These are phyloP conservation scores for Avena eriantha DNA, from an alignment of 176 grass and related monocot genomes.

Conservation along the genomic window DNA sequence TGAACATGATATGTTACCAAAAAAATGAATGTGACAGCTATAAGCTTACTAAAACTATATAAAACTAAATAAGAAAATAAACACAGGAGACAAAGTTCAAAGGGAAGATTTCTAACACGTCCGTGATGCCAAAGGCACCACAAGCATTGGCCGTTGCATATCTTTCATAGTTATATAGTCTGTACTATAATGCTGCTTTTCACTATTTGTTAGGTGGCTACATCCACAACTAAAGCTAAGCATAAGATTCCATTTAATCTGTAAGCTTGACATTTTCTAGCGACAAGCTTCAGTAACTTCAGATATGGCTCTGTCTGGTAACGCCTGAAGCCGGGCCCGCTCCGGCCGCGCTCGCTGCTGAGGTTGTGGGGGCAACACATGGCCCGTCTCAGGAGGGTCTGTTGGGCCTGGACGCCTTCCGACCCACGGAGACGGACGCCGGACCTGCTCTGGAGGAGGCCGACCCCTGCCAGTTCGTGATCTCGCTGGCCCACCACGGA, in stretches of 20 bases:
- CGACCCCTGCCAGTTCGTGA: no score
- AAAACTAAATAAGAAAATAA: slow-evolving; percentile 31
- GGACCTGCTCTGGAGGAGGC: no score
- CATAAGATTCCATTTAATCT: slow-evolving; percentile 31
- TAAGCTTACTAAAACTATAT: neutral
- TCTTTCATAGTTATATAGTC: neutral
- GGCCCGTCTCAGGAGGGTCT: no score
- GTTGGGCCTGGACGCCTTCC: no score
- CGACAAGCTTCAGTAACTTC: slow-evolving; percentile 19
- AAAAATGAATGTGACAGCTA: slow-evolving; percentile 31
- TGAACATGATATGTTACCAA: slow-evolving; percentile 11
- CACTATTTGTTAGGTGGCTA: slow-evolving; percentile 29
- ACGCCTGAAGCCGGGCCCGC: no score
- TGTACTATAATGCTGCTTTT: slow-evolving; percentile 3
- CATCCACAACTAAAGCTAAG: slow-evolving; percentile 39
- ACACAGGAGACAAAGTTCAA: neutral
- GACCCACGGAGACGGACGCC: no score
- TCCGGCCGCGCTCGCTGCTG: no score
- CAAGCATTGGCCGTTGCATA: slow-evolving; percentile 32
- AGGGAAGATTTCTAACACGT: slow-evolving; percentile 21
- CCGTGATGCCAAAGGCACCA: slow-evolving; percentile 45
- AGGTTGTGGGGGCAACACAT: no score
- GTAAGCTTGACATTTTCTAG: slow-evolving; percentile 28
- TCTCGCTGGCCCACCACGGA: no score
- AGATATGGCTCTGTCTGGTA: slow-evolving; percentile 8